phyloP scores from a whole-genome alignment of 192 early-diverging fungal species.

The Coemansia nantahalensis region DNA sequence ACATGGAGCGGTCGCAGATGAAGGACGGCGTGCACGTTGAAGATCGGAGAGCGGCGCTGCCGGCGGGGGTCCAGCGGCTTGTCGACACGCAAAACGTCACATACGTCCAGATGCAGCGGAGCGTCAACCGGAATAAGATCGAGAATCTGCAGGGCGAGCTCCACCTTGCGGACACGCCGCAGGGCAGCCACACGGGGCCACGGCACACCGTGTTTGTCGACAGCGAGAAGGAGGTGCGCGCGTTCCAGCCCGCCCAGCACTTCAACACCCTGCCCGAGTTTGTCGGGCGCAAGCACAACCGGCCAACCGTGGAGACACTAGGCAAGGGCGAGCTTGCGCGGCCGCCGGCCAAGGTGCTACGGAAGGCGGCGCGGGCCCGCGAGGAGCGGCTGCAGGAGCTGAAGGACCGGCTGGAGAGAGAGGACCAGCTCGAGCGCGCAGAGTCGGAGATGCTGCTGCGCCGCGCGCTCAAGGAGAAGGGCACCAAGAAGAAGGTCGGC shows the following conservation, averaged over 20 bases:
- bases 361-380: conserved; percentile 30
- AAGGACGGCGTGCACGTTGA: conserved; percentile 80
- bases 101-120: conserved; percentile 80
- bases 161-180: conserved; percentile 59
- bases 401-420: conserved; percentile 68
- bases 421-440: conserved; percentile 66
- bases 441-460: conserved; percentile 79
- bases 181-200: conserved; percentile 26
- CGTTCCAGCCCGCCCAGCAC: conserved; percentile 78
- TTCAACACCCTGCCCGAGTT: conserved; percentile 81
- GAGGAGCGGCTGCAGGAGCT: conserved; percentile 65
- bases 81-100: conserved; percentile 92
- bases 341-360: conserved; percentile 16
- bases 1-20: conserved; percentile 87
- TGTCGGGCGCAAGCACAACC: conserved; percentile 75
- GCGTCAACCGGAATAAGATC: conserved; percentile 65
- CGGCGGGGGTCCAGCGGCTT: conserved; percentile 73
- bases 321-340: conserved; percentile 39
- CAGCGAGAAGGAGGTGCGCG: conserved; percentile 60
- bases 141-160: conserved; percentile 69
- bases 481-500: conserved; percentile 76
- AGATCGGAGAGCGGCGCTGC: conserved; percentile 69
- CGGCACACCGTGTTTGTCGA: conserved; percentile 83
- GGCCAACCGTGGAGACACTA: conserved; percentile 63
- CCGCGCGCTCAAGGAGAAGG: conserved; percentile 78